Base-by-base conservation (phyloP, 2,329 filamentous ascomycete genomes). In the Orbilia brochopaga region DNA sequence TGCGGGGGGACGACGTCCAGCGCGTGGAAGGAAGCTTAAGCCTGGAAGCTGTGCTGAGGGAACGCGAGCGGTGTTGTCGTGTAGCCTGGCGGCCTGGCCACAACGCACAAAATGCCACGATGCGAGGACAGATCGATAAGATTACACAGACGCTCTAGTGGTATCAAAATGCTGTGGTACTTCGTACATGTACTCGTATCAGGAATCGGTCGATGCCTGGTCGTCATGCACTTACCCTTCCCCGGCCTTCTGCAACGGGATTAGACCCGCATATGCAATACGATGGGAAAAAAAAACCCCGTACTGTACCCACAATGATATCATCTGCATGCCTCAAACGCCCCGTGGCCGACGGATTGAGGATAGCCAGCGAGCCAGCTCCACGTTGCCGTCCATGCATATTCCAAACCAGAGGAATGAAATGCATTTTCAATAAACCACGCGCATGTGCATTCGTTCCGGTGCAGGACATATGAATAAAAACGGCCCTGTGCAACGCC, bases 91-190 rank as follows among this genome's bases (percentile, higher is more conserved):
- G 50, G 48, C 35, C 58, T 54, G 53, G 50, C 27, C 17, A 30
- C 67, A 72, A 72, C 67, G 60, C 67, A 72, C 44, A 72, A 72
- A 72, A 72, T 65, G 67, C 48, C 67, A 72, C 67, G 60, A 54
- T 48, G 19, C 2, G 17, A 48, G 17, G 44, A 2, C 44, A 48
- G 44, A 48, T 48, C 11, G 13, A 42, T 48, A 10, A 10, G n/a
- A 17, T n/a, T n/a, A 44, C 40, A n/a, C 13, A 44, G 35, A 4
- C 15, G 40, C 6, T 5, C 40, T 15, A 10, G 40, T 44, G 40
- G 17, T 17, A 15, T 4, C 17, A 44, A 15, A 37, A 37, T 7
- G 7, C 15, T 15, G 13, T n/a, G 13, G 6, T 11, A 52, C 7
- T 8, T 48, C 44, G 44, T 6, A 48, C 55, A 55, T 8, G 51